Conservation (phyloP, 495 filamentous ascomycete genomes). For the Xylaria telfairii region DNA sequence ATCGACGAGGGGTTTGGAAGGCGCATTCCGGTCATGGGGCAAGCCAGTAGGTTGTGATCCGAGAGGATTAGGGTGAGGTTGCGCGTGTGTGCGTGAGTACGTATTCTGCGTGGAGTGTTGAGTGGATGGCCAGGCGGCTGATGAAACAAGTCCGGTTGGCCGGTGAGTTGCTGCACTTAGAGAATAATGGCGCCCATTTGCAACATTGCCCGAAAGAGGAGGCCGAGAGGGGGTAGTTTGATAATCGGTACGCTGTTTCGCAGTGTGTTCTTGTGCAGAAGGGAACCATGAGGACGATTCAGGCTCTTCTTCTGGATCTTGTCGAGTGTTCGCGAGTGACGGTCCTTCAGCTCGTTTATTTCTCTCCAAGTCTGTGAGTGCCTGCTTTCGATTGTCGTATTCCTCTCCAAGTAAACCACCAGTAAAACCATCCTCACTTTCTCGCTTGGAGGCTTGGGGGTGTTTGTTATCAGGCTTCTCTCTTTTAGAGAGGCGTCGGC, state of each 20-base stretch:
- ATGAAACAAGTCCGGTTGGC: constrained; percentile 19
- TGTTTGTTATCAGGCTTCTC: constrained; percentile 25
- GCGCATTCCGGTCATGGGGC: constrained; percentile 33
- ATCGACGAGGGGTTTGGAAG: constrained; percentile 68
- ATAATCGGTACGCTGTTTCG: constrained; percentile 38
- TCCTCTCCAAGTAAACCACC: constrained; percentile 49
- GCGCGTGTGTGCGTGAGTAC: not conserved
- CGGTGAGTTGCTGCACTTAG: constrained; percentile 31
- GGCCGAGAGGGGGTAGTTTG: constrained; percentile 29
- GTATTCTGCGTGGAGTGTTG: constrained; percentile 11
- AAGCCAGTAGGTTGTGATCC: constrained; percentile 28
- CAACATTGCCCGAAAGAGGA: constrained; percentile 27
- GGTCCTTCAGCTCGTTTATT: constrained; percentile 49
- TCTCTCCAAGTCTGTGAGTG: constrained; percentile 31
- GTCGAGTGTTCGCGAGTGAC: constrained; percentile 52
- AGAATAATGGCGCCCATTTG: constrained; percentile 29
- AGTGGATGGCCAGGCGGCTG: constrained; percentile 12
- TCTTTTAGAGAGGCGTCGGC: constrained; percentile 18
- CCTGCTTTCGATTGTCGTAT: constrained; percentile 51
- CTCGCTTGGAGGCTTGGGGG: constrained; percentile 18
- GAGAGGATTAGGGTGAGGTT: constrained; percentile 31
- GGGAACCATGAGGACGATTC: constrained; percentile 50
- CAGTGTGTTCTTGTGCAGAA: constrained; percentile 51
- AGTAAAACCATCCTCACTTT: constrained; percentile 39
- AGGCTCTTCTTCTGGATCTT: constrained; percentile 27